Evolutionary conservation across 164 flowering plant species (phyloP).

Genomic region (Magnolia officinalis): DNA sequence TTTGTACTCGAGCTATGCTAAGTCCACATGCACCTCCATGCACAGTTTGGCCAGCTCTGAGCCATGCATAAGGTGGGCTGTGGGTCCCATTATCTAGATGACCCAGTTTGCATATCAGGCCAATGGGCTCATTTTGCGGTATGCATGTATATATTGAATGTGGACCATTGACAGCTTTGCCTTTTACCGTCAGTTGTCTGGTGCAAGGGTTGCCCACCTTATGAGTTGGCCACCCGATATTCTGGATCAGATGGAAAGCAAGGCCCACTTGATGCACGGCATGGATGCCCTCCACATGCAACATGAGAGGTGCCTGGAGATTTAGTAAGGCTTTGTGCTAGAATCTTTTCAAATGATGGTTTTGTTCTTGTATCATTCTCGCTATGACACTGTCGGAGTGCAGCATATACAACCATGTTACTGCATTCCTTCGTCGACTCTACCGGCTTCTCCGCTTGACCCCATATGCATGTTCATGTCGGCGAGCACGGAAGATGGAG

Average conservation of each 20-base stretch:
- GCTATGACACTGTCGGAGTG: neutral
- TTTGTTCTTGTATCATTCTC: neutral
- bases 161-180: neutral
- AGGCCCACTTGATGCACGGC: neutral
- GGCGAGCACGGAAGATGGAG: neutral
- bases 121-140: too few species aligned
- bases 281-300: neutral
- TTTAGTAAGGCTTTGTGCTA: neutral
- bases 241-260: neutral
- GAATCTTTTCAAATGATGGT: neutral
- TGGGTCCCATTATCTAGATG: neutral
- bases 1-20: too few species aligned
- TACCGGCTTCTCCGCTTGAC: slow-evolving; percentile 5
- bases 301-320: neutral
- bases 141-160: too few species aligned
- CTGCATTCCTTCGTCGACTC: slow-evolving; percentile 10
- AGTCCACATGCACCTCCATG: too few species aligned
- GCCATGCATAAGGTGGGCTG: neutral
- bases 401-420: slow-evolving; percentile 22
- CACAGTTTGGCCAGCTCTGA: neutral
- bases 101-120: neutral
- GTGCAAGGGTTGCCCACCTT: neutral
- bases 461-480: slow-evolving; percentile 9
- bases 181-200: neutral
- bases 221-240: neutral